Base-by-base conservation (phyloP, 805 yeast genomes). In the Kluyveromyces lactis region DNA sequence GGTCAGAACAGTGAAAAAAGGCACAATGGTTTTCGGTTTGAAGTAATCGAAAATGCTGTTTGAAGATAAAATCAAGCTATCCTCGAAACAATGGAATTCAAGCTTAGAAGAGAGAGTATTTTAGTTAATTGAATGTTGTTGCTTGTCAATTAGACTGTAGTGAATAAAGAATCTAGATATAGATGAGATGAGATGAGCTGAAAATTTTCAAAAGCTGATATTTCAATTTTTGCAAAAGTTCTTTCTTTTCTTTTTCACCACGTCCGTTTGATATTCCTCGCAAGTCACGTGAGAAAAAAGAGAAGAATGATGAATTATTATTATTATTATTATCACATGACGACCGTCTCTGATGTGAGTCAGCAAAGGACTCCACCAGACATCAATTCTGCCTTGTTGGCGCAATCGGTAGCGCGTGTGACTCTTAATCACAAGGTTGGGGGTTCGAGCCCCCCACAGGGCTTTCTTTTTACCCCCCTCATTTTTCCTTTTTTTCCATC, bases 381-480 rank as follows among this genome's bases (percentile, higher is more conserved):
- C 24, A 21, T 21, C 24, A 21, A 27, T 5, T 24, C 7, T 7
- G 51, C 51, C 51, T 47, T 47, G 51, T 44, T 47, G 51, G 51
- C 51, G 51, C 51, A 47, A 47, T 47, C 51, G 51, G 51, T 47
- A 47, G 51, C 51, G 51, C 51, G 51, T 47, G 48, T 47, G 51
- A 47, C 51, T 47, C 51, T 47, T 47, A 47, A 47, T 47, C 51
- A 47, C 48, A 47, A 47, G 51, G 51, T 47, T 47, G 46, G 49
- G 51, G 51, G 51, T 47, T 47, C 51, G 51, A 47, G 47, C 51
- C 51, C 50, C 48, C 50, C 46, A 44, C 47, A 47, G 49, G 50
- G 49, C 49, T 45, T 43, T 31, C 26, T 29, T 36, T 29, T 13
- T 8, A 7, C 11, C n/a, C 11, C 30, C 11, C 11, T 7, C 30